Base-by-base conservation (phyloP, 345 rosid genomes). In the Lepidium aucheri region DNA sequence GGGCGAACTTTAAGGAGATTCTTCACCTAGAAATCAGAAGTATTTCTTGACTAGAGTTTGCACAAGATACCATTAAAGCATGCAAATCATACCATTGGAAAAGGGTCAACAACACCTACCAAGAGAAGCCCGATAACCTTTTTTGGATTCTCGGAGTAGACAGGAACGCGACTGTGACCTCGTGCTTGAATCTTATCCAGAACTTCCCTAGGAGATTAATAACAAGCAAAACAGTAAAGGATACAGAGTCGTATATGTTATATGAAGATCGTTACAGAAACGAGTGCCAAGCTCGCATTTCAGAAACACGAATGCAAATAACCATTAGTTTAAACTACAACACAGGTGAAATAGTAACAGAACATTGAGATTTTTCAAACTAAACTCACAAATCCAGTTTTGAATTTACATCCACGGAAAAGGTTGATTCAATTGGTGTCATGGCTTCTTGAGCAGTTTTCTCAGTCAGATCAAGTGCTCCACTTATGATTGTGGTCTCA, bases 391-490 rank as follows among this genome's bases (percentile, higher is more conserved):
- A 77, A 72, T 94, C 99, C 81, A 94, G 65, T 83, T 90, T 90
- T 45, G 99, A 85, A 79, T 90, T 90, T 49, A 94, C 89, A 77
- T 90, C 97, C 70, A 94, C 76, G 34, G 99, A 94, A 77, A 94
- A 94, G 46, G 87, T 90, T 68, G 99, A 94, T 67, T 90, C 99
- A 71, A 94, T 94, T 9, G 99, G 99, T 22, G 99, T 94, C 99
- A 90, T 94, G 50, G 99, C 99, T 79, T 90, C 99, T 73, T 86
- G 86, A 1, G 99, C 99, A 53, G 99, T 94, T 96, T 92, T 92
- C 64, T 86, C 92, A 34, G 96, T 92, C 71, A 89, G 83, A 79
- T 92, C 98, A 52, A 92, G 86, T 34, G 98, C 98, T 59, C 98
- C 98, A 43, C 86, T 87, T 34, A 89, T 92, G 70, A 92, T 92